Evolutionary conservation across 441 rosid species (phyloP).

Genomic region (Euphorbia corollata): DNA sequence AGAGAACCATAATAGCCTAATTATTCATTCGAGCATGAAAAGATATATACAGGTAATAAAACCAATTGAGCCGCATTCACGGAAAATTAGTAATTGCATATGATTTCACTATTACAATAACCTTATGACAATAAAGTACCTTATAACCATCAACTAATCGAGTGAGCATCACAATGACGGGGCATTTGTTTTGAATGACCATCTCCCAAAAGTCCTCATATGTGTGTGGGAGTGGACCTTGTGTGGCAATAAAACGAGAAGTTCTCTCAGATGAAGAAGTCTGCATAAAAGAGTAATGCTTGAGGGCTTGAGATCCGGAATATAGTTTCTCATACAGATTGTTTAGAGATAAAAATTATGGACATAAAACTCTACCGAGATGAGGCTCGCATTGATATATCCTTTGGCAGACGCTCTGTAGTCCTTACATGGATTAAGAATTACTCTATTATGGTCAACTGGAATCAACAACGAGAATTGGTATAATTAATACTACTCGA

Average conservation of each 20-base stretch:
- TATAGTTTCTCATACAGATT: not conserved
- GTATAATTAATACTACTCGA: not conserved
- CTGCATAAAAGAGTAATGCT: constrained; percentile 33
- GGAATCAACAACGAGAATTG: constrained; percentile 17
- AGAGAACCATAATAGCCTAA: not conserved
- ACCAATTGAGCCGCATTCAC: too few relatives aligned
- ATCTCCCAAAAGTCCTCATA: constrained; percentile 94
- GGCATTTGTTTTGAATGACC: constrained; percentile 71
- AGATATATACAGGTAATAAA: not conserved
- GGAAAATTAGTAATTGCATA: not conserved
- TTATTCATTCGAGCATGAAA: not conserved
- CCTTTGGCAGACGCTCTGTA: constrained; percentile 54
- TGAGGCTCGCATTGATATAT: constrained; percentile 78
- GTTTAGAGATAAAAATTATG: not conserved
- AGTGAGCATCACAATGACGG: constrained; percentile 79
- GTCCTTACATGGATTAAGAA: constrained; percentile 63
- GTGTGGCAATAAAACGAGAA: constrained; percentile 77
- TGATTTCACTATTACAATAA: not conserved
- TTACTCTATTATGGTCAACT: constrained; percentile 71
- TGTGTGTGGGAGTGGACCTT: constrained; percentile 76
- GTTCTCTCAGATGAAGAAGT: constrained; percentile 47
- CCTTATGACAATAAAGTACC: constrained; percentile 29
- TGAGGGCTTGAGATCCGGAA: constrained; percentile 2
- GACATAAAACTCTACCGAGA: constrained; percentile 31
- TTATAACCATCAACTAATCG: constrained; percentile 60